Evolutionary conservation across 257 asterid genomes (phyloP).

Genomic region (Fraxinus cuspidata): DNA sequence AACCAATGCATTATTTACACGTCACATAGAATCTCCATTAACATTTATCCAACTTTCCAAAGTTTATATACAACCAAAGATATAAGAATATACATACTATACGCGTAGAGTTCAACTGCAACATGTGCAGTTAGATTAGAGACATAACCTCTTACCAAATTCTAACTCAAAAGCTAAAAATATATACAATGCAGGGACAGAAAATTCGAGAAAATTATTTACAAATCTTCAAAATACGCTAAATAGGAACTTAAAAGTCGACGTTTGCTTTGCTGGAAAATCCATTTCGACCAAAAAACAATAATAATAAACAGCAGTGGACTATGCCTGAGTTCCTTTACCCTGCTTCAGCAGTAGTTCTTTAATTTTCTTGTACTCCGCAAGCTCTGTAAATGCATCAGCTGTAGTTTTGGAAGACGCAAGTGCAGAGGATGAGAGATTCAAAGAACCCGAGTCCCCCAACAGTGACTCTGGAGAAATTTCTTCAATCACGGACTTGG

Average conservation of each 20-base stretch:
- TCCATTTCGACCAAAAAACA: background rate
- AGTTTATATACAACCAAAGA: background rate
- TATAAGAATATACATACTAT: background rate
- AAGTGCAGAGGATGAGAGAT: constrained; percentile 40
- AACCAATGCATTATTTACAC: no score
- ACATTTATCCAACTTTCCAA: background rate
- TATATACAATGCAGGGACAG: background rate
- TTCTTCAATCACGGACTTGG: constrained; percentile 33
- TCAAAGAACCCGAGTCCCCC: constrained; percentile 27
- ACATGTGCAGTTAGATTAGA: background rate
- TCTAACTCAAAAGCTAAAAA: background rate
- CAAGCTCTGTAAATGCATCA: constrained; percentile 78
- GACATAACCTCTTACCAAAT: background rate
- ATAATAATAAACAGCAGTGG: background rate
- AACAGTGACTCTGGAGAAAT: constrained; percentile 21
- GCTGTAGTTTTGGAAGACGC: constrained; percentile 56
- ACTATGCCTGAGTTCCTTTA: constrained; percentile 31
- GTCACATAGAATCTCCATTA: background rate
- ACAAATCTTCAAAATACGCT: background rate
- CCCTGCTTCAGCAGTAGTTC: constrained; percentile 49
- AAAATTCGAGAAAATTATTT: background rate
- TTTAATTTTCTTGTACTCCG: constrained; percentile 48
- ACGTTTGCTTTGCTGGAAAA: background rate
- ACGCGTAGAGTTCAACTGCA: background rate
- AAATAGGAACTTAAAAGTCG: background rate